Evolutionary conservation across 208 protist genomes (phyloP).

Genomic region (Acanthamoeba healyi): DNA sequence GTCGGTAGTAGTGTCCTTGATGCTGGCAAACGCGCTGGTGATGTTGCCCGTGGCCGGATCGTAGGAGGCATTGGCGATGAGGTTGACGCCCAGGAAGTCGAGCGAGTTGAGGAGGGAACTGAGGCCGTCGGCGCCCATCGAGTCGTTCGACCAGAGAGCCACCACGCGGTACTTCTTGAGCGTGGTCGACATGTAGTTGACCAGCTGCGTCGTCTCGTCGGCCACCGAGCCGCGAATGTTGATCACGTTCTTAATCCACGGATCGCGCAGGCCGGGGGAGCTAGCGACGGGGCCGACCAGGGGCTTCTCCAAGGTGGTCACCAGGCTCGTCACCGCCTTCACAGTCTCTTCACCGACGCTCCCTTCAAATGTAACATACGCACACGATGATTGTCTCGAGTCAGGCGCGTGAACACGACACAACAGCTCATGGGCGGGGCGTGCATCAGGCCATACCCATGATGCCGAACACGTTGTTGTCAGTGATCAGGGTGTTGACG

Average conservation of each 20-base stretch:
- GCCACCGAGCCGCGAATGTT: not conserved
- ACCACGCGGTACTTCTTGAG: not conserved
- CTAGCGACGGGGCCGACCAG: not conserved
- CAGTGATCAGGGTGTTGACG: not conserved
- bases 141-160: not conserved
- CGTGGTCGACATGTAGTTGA: not conserved
- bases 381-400: no score
- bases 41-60: not conserved
- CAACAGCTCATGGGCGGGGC: no score
- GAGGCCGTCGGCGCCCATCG: not conserved
- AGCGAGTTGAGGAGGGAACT: not conserved
- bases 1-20: not conserved
- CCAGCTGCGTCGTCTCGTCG: conserved; percentile 2
- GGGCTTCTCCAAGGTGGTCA: not conserved
- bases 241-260: not conserved
- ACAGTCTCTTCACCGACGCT: not conserved
- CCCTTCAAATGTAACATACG: no score
- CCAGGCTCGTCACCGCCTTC: not conserved
- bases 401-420: no score
- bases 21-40: not conserved
- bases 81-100: not conserved
- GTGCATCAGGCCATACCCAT: no score
- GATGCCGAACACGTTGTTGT: not conserved
- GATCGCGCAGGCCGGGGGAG: not conserved
- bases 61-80: not conserved